Percentiles rank a stretch among this genome's conserved stretches.
Conservation (phyloP, 1,284 basidiomycete genomes). For the Irpex sp. region DNA sequence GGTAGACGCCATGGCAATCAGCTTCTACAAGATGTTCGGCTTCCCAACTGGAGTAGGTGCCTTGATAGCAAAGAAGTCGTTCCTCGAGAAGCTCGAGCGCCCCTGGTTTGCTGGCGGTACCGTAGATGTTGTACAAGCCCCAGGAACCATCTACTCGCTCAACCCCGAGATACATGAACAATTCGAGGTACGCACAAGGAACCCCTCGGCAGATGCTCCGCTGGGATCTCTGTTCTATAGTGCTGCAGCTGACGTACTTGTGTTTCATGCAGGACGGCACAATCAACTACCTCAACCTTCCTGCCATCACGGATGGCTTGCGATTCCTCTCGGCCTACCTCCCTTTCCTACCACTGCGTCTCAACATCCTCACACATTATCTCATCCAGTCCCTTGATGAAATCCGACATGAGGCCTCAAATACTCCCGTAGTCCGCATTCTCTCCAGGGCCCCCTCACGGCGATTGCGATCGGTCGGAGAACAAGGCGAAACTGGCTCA, state of each 20-base stretch:
- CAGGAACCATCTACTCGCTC: constrained; percentile 62
- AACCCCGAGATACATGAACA: constrained; percentile 60
- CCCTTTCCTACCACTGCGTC: constrained; percentile 69
- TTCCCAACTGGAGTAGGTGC: constrained; percentile 85
- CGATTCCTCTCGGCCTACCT: constrained; percentile 72
- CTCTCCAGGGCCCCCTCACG: constrained; percentile 52
- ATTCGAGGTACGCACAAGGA: constrained; percentile 56
- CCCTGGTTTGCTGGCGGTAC: constrained; percentile 86
- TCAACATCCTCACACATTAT: constrained; percentile 55
- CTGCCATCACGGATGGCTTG: constrained; percentile 72
- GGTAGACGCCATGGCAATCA: constrained; percentile 78
- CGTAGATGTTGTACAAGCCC: constrained; percentile 78
- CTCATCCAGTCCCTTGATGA: constrained; percentile 51
- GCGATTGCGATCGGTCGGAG: constrained; percentile 54
- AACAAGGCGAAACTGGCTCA: constrained; percentile 65
- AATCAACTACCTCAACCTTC: constrained; percentile 73
- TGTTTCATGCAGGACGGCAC: constrained; percentile 66
- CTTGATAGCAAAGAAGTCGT: constrained; percentile 68
- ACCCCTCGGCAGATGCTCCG: not conserved
- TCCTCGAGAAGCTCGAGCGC: constrained; percentile 54
- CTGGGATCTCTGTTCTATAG: not conserved
- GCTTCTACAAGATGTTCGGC: constrained; percentile 89
- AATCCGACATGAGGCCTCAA: constrained; percentile 56
- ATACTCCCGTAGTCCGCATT: constrained; percentile 57
- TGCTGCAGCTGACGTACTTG: constrained; percentile 5